Evolutionary conservation across 108 stramenopile species (phyloP).

Genomic region (Tribonema minus): DNA sequence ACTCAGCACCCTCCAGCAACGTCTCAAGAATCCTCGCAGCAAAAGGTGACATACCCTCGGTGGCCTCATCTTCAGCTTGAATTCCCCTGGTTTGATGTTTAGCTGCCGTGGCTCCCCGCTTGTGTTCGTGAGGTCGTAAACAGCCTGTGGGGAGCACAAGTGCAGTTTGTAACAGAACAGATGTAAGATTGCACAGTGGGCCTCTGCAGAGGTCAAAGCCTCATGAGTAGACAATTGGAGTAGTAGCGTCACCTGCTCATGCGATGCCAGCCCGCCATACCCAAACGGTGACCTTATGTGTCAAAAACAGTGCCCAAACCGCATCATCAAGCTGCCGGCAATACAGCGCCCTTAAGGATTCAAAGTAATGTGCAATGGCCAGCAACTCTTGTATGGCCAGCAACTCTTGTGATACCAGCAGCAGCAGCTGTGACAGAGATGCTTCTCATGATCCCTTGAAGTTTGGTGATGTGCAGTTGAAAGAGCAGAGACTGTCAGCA

Average conservation of each 20-base stretch:
- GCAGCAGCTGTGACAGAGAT: too few species aligned
- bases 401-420: too few species aligned
- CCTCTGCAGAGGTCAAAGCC: not conserved
- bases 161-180: not conserved
- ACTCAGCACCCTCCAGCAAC: too few species aligned
- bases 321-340: too few species aligned
- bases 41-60: too few species aligned
- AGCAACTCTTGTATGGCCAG: too few species aligned
- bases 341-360: too few species aligned
- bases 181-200: not conserved
- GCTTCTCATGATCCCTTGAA: too few species aligned
- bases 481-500: too few species aligned
- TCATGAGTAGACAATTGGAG: not conserved
- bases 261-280: not conserved
- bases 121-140: conserved; percentile 19
- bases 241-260: not conserved
- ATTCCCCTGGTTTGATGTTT: not conserved
- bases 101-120: conserved; percentile 7
- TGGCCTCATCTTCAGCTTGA: not conserved
- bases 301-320: not conserved
- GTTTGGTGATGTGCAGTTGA: too few species aligned
- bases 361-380: too few species aligned
- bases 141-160: not conserved
- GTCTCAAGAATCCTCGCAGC: too few species aligned
- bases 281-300: not conserved